A percentile compares a stretch with the other conserved stretches of the same genome.
Evolutionary conservation across 2,329 filamentous ascomycete species (phyloP).

Genomic region (Zymoseptoria tritici): DNA sequence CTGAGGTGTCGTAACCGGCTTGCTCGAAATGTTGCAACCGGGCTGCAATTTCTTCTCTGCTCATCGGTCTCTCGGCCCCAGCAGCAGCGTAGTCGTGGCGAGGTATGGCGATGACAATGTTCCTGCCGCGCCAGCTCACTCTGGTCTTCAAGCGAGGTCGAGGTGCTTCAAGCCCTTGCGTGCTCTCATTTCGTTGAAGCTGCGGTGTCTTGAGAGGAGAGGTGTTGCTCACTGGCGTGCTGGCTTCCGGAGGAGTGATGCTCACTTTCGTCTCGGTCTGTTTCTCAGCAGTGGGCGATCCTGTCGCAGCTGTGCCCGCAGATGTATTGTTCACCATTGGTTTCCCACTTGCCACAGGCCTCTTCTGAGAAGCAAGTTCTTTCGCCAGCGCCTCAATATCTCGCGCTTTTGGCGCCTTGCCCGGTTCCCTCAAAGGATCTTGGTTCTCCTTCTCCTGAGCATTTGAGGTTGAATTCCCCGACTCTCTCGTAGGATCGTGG

Average conservation of each 20-base stretch:
- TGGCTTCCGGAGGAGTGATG: background rate
- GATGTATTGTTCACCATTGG: background rate
- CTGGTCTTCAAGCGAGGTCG: constrained; percentile 39
- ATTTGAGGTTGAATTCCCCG: background rate
- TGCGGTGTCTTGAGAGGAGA: background rate
- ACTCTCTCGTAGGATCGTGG: constrained; percentile 1
- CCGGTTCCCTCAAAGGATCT: constrained; percentile 1
- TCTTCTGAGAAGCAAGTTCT: background rate
- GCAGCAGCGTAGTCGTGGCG: constrained; percentile 36
- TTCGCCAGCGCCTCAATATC: background rate
- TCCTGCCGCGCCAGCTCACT: constrained; percentile 40
- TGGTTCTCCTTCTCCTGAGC: background rate
- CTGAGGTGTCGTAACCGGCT: constrained; percentile 60
- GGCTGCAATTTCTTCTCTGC: constrained; percentile 47
- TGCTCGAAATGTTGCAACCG: constrained; percentile 62
- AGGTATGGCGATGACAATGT: constrained; percentile 40
- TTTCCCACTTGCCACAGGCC: background rate
- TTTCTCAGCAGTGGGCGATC: background rate
- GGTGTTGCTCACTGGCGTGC: background rate
- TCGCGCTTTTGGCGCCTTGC: background rate
- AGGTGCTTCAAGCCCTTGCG: constrained; percentile 22
- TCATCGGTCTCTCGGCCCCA: constrained; percentile 38
- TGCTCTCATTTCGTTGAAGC: background rate
- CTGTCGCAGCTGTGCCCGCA: background rate
- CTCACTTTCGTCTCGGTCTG: background rate